These are phyloP conservation scores for Thraustochytrium striatum DNA, from an alignment of 352 stramenopile species.

Conservation along the genomic window DNA sequence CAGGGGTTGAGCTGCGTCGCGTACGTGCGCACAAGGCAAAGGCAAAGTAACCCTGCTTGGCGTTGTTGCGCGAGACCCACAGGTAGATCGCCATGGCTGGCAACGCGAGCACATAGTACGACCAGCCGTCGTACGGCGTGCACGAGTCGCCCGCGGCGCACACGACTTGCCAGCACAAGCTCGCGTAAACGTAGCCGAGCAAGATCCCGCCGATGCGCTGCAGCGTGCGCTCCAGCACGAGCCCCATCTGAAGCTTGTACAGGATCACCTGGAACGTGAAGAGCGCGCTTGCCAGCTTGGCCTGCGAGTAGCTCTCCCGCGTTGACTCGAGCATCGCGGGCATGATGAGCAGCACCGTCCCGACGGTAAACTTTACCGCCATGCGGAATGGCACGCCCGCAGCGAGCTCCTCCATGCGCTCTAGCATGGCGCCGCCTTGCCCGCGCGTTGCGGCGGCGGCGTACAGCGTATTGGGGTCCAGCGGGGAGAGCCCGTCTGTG, in stretches of 20 bases:
- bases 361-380: conserved; percentile 5
- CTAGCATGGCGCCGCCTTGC: not conserved
- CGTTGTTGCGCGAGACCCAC: not conserved
- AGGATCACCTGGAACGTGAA: conserved; percentile 36
- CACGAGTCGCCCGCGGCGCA: not conserved
- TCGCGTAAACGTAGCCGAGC: not conserved
- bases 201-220: conserved; percentile 6
- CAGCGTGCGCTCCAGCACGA: conserved; percentile 4
- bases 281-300: conserved; percentile 7
- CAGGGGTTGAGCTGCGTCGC: not conserved
- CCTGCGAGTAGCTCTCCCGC: not conserved
- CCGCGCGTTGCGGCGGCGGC: not conserved
- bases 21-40: not conserved
- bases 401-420: not conserved
- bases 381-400: not conserved
- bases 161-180: not conserved
- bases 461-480: not conserved
- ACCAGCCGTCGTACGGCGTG: not conserved
- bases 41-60: not conserved
- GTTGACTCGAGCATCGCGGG: not conserved
- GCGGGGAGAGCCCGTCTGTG: not conserved
- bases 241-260: conserved; percentile 13
- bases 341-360: not conserved
- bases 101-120: conserved; percentile 14
- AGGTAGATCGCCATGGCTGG: not conserved